These are phyloP conservation scores for Lepidium aucheri DNA, from an alignment of 345 rosid genomes.

Conservation along the genomic window DNA sequence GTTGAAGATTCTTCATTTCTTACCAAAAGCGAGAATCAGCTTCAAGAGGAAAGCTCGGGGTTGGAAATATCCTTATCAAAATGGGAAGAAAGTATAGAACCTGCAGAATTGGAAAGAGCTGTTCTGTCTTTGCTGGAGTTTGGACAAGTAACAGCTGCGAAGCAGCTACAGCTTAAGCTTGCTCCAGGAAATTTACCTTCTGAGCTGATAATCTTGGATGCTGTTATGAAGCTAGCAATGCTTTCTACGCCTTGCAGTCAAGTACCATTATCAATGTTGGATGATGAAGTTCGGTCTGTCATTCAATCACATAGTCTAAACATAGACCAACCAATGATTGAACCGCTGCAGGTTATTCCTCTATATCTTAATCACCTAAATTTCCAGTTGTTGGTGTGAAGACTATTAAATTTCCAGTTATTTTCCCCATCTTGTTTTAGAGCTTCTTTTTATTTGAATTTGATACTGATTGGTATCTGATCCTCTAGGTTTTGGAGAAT, in stretches of 20 bases:
- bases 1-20: slow-evolving; percentile 49
- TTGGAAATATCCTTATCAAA: slow-evolving; percentile 71
- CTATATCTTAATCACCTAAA: neutral
- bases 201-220: slow-evolving; percentile 65
- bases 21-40: slow-evolving; percentile 49
- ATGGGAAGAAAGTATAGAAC: slow-evolving; percentile 91
- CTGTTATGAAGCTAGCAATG: slow-evolving; percentile 76
- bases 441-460: neutral
- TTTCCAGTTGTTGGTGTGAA: slow-evolving; percentile 1
- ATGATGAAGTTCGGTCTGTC: slow-evolving; percentile 59
- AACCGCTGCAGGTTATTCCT: slow-evolving; percentile 64
- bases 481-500: slow-evolving; percentile 64
- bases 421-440: neutral
- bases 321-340: slow-evolving; percentile 32
- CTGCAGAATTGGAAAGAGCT: slow-evolving; percentile 87
- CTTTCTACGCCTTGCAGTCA: slow-evolving; percentile 51
- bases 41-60: slow-evolving; percentile 56
- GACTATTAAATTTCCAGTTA: neutral
- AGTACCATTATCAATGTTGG: slow-evolving; percentile 40
- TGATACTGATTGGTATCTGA: slow-evolving; percentile 8
- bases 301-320: slow-evolving; percentile 40
- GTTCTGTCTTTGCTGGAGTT: slow-evolving; percentile 88
- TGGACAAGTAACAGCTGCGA: slow-evolving; percentile 92
- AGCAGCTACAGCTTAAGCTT: slow-evolving; percentile 90
- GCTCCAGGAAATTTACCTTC: slow-evolving; percentile 66